These are phyloP conservation scores for Xylaria sp. DNA, from an alignment of 2,329 filamentous ascomycete species.

Conservation along the genomic window DNA sequence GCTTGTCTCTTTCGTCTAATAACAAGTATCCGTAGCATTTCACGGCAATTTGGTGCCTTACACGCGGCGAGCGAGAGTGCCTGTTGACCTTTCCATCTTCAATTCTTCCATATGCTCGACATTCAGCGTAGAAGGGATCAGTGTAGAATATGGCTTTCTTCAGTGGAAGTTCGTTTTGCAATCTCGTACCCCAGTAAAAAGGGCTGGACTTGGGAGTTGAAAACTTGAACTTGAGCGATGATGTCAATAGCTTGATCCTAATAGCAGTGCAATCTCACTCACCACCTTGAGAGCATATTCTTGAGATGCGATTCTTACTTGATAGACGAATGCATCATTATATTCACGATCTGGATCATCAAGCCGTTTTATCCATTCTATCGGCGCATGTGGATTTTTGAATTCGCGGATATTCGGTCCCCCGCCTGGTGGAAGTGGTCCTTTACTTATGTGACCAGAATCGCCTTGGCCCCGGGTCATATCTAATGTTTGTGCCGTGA, in stretches of 20 bases:
- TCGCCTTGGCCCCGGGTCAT: no score
- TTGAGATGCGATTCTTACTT: slow-evolving; percentile 18
- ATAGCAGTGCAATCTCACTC: slow-evolving; percentile 5
- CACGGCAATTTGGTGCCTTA: slow-evolving; percentile 10
- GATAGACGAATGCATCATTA: neutral
- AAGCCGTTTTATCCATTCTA: slow-evolving; percentile 16
- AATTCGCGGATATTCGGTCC: slow-evolving; percentile 16
- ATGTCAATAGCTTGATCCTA: no score
- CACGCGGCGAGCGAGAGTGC: no score
- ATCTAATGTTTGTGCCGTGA: no score
- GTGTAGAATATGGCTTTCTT: slow-evolving; percentile 18
- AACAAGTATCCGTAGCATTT: slow-evolving; percentile 18
- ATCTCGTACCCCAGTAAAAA: neutral
- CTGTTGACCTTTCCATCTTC: slow-evolving; percentile 3
- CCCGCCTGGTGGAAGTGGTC: slow-evolving; percentile 13
- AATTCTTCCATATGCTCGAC: slow-evolving; percentile 18
- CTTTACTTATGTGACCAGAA: no score
- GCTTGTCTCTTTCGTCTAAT: slow-evolving; percentile 7
- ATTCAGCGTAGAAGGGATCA: slow-evolving; percentile 21
- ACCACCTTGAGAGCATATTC: slow-evolving; percentile 18
- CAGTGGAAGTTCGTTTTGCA: slow-evolving; percentile 1
- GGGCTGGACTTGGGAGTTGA: slow-evolving; percentile 5
- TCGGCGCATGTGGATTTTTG: slow-evolving; percentile 2
- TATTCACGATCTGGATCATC: neutral
- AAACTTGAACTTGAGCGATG: slow-evolving; percentile 19